phyloP scores from a whole-genome alignment of 306 rosid species.

The Vigna radiata region DNA sequence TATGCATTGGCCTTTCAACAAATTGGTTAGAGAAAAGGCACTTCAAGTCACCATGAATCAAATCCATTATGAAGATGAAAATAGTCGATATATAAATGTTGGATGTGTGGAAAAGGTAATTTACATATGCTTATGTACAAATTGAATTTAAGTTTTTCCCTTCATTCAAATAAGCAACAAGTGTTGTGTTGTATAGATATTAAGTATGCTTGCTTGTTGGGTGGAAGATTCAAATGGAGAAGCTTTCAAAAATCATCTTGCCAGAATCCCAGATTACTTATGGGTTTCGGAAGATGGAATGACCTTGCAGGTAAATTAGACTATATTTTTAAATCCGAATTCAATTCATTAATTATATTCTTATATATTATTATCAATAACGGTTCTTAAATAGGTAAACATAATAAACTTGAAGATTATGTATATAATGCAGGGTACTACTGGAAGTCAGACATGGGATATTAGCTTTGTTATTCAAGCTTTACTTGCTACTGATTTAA shows the following conservation, averaged over 20 bases:
- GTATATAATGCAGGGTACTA: no score
- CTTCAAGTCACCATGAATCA: not conserved
- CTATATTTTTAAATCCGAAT: no score
- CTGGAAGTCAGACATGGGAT: no score
- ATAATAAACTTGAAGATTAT: no score
- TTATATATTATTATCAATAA: no score
- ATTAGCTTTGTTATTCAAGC: no score
- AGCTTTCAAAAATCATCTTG: not conserved
- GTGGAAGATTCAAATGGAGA: not conserved
- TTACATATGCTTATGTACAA: no score
- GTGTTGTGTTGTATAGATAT: not conserved
- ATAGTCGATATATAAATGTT: not conserved
- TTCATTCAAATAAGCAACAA: no score
- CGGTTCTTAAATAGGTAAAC: no score
- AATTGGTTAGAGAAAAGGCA: not conserved
- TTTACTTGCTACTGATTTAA: no score
- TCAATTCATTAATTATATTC: no score
- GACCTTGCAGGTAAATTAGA: not conserved
- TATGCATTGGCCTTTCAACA: not conserved
- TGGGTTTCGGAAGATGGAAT: not conserved
- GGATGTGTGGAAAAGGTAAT: not conserved
- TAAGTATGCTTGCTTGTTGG: not conserved
- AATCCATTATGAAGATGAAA: not conserved
- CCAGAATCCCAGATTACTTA: not conserved
- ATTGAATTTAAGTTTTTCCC: no score